phyloP scores from a whole-genome alignment of 345 rosid species.

The Citrus sp. region DNA sequence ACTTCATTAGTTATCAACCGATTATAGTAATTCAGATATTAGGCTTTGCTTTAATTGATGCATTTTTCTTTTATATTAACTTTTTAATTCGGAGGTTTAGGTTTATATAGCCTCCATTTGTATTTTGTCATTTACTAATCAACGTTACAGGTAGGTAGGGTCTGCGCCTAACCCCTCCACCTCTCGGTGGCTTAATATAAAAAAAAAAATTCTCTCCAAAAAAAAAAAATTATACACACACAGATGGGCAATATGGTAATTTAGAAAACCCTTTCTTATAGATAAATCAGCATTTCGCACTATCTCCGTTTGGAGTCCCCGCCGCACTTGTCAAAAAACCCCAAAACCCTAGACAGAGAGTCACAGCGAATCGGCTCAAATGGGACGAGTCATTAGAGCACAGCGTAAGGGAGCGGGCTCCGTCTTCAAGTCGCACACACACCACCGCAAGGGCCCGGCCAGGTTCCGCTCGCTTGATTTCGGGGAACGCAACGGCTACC shows the following conservation, averaged over 20 bases:
- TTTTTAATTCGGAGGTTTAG: too few species aligned
- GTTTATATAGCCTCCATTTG: too few species aligned
- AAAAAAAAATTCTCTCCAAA: too few species aligned
- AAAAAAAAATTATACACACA: too few species aligned
- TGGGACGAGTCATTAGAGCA: constrained; percentile 78
- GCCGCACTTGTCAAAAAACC: background rate
- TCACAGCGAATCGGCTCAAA: background rate
- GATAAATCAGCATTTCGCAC: background rate
- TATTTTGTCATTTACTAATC: too few species aligned
- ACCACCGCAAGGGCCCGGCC: constrained; percentile 77
- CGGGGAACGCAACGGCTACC: constrained; percentile 69
- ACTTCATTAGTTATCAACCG: too few species aligned
- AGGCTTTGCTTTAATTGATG: too few species aligned
- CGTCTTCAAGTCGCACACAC: constrained; percentile 74
- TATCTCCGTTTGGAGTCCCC: background rate
- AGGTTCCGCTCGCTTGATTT: constrained; percentile 67
- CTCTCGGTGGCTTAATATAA: too few species aligned
- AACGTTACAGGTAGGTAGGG: too few species aligned
- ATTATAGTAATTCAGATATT: too few species aligned
- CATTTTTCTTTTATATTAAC: too few species aligned
- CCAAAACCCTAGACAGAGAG: background rate
- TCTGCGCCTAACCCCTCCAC: too few species aligned
- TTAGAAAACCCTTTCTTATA: background rate
- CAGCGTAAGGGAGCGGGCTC: constrained; percentile 77
- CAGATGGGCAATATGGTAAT: background rate